Percentiles rank a stretch among this genome's conserved stretches.
These are phyloP conservation scores for Vanrija sp. DNA, from an alignment of 1,284 basidiomycete genomes.

Conservation along the genomic window DNA sequence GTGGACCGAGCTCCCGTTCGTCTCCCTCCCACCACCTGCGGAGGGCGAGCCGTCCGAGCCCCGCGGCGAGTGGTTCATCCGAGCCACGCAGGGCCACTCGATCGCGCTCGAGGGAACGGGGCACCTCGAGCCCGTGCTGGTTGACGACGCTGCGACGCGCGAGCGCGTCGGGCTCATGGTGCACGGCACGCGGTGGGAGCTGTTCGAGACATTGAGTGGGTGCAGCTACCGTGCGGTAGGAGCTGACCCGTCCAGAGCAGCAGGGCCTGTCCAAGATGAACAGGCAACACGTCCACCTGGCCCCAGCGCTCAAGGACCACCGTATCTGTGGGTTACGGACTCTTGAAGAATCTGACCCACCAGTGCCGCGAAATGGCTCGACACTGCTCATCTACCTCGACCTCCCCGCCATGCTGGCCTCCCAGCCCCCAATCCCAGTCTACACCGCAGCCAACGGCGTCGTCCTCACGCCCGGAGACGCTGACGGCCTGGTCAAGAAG, in stretches of 20 bases:
- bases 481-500: constrained; percentile 27
- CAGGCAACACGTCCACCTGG: constrained; percentile 49
- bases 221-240: constrained; percentile 1
- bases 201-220: constrained; percentile 46
- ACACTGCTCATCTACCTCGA: constrained; percentile 47
- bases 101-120: constrained; percentile 65
- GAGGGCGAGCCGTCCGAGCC: constrained; percentile 1
- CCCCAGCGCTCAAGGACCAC: constrained; percentile 32
- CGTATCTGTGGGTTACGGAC: constrained; percentile 4
- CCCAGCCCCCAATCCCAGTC: constrained; percentile 33
- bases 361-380: constrained; percentile 40
- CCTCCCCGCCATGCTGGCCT: constrained; percentile 29
- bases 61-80: constrained; percentile 68
- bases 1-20: constrained; percentile 29
- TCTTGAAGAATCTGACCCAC: constrained; percentile 9
- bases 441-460: constrained; percentile 46
- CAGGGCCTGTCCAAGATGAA: constrained; percentile 44
- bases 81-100: constrained; percentile 93
- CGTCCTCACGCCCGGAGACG: constrained; percentile 45
- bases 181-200: constrained; percentile 45
- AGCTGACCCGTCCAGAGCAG: constrained; percentile 18
- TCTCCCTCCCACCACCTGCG: background rate
- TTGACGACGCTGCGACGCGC: constrained; percentile 31
- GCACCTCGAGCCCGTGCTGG: constrained; percentile 33
- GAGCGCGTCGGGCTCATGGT: constrained; percentile 36